Percentiles rank a stretch among this genome's conserved stretches.
phyloP scores from a whole-genome alignment of 1,284 basidiomycete genomes.

The Anthracocystis panici-leucophaei region DNA sequence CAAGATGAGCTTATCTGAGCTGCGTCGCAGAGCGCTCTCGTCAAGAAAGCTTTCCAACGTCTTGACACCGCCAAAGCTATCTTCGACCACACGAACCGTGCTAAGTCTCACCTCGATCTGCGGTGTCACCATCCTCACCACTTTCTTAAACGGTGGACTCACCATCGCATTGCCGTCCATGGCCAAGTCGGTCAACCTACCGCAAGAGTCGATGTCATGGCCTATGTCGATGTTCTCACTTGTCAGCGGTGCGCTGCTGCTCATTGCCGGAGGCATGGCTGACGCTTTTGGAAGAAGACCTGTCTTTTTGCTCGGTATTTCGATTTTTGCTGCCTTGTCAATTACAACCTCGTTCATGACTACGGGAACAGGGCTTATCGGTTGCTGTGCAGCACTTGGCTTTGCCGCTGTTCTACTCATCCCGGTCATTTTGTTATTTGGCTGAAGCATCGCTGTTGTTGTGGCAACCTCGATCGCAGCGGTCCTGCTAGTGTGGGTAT shows the following conservation, averaged over 20 bases:
- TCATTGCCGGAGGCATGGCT: constrained; percentile 71
- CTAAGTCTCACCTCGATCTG: constrained; percentile 50
- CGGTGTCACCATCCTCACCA: constrained; percentile 65
- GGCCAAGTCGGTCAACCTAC: constrained; percentile 63
- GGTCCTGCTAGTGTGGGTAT: too few relatives aligned
- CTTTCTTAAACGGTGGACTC: constrained; percentile 71
- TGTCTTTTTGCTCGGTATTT: constrained; percentile 72
- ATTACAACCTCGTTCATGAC: constrained; percentile 66
- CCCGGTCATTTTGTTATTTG: too few relatives aligned
- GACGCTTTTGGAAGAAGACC: constrained; percentile 71
- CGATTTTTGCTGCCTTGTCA: constrained; percentile 64
- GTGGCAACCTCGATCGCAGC: too few relatives aligned
- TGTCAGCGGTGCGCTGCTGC: constrained; percentile 75
- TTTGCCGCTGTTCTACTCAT: constrained; percentile 47
- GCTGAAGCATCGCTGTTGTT: too few relatives aligned
- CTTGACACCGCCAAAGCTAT: constrained; percentile 33
- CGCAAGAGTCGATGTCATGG: constrained; percentile 75
- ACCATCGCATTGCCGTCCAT: constrained; percentile 78
- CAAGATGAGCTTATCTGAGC: constrained; percentile 33
- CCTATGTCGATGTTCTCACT: constrained; percentile 75
- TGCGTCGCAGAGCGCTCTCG: constrained; percentile 30
- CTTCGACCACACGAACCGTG: constrained; percentile 26
- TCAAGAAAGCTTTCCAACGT: constrained; percentile 27
- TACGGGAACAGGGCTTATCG: constrained; percentile 62
- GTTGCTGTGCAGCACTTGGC: constrained; percentile 64